A percentile compares a stretch with the other conserved stretches of the same genome.
phyloP scores from a whole-genome alignment of 176 grass and related monocot species.

The Carex kokanica region DNA sequence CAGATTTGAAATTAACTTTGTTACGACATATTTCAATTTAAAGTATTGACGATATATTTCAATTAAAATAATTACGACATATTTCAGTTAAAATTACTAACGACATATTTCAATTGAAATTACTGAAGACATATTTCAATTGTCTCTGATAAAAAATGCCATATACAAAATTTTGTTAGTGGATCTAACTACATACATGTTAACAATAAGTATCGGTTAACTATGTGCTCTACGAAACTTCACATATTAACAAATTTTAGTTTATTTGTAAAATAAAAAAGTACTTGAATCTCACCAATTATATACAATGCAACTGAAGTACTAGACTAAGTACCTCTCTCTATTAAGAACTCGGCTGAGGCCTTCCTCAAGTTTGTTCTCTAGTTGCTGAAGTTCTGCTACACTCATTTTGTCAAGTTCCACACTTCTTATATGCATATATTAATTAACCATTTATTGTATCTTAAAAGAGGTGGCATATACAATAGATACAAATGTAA shows the following conservation, averaged over 20 bases:
- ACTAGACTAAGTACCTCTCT: too few species aligned
- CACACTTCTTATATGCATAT: slow-evolving; percentile 85
- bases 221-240: not conserved
- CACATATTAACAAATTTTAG: not conserved
- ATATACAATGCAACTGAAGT: not conserved
- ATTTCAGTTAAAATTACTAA: too few species aligned
- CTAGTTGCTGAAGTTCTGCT: slow-evolving; percentile 66
- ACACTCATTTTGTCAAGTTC: slow-evolving; percentile 64
- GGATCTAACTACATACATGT: too few species aligned
- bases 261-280: not conserved
- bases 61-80: too few species aligned
- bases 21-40: too few species aligned
- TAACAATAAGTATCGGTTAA: too few species aligned
- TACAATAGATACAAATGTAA: slow-evolving; percentile 21
- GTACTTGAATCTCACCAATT: not conserved
- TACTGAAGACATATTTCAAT: slow-evolving; percentile 9
- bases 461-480: slow-evolving; percentile 11
- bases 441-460: not conserved
- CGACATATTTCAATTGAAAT: too few species aligned
- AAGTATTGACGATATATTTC: too few species aligned
- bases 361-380: slow-evolving; percentile 77
- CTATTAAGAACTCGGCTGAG: too few species aligned
- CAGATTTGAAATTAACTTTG: too few species aligned
- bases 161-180: slow-evolving; percentile 11
- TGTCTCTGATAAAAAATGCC: slow-evolving; percentile 48